Percentiles rank a stretch among this genome's conserved stretches.
Evolutionary conservation across 139 green algal genomes (phyloP).

Genomic region (Yamagishiella unicocca): DNA sequence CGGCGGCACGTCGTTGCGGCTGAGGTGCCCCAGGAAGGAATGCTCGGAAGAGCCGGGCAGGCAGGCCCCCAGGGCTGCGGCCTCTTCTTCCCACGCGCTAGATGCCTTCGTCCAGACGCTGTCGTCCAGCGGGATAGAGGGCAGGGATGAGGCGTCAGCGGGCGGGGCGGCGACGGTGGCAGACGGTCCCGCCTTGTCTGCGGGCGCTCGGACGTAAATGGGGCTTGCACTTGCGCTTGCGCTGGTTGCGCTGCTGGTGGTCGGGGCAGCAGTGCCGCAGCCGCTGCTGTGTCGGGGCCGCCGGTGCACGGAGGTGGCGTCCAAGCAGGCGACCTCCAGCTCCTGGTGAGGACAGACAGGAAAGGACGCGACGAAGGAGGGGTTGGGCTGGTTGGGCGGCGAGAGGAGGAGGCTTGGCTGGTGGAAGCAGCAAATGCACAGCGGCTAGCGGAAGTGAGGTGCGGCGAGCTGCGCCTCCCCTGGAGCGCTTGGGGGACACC

Average conservation of each 20-base stretch:
- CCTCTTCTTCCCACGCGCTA: not conserved
- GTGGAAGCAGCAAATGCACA: too few species aligned
- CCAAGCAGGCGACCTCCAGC: conserved; percentile 30
- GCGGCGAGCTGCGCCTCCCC: too few species aligned
- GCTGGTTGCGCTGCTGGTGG: not conserved
- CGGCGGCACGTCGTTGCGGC: conserved; percentile 55
- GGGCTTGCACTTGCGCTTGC: conserved; percentile 26
- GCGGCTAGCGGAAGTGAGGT: too few species aligned
- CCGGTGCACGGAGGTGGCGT: not conserved
- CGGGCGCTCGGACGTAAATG: not conserved
- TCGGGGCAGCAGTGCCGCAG: not conserved
- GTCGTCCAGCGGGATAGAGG: not conserved
- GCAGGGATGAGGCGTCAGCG: too few species aligned
- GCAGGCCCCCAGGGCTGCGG: not conserved
- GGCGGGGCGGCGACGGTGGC: too few species aligned
- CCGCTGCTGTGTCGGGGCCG: conserved; percentile 1
- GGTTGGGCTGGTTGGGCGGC: too few species aligned
- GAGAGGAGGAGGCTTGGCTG: too few species aligned
- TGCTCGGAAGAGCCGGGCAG: not conserved
- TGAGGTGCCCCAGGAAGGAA: conserved; percentile 29
- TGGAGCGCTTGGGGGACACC: too few species aligned
- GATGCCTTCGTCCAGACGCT: not conserved
- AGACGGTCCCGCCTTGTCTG: too few species aligned
- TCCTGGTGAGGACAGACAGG: not conserved
- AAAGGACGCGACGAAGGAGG: not conserved